Base-by-base conservation (phyloP, 1,284 basidiomycete species). In the Pseudozyma hubeiensis region DNA sequence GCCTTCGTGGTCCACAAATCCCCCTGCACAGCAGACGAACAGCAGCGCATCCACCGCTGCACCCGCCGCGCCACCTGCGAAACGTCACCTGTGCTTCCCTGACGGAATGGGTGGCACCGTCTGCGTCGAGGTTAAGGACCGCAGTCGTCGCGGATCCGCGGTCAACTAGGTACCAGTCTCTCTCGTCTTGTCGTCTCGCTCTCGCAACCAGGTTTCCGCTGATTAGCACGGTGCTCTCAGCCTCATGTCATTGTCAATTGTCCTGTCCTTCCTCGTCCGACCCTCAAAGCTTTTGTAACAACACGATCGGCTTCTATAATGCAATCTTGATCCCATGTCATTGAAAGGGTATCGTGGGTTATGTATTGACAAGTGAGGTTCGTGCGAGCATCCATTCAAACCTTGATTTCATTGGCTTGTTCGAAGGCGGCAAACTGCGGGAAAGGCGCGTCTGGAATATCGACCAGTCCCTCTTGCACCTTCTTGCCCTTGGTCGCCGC, bases 61-160 rank as follows among this genome's bases (percentile, higher is more conserved):
- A n/a, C 13, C 50, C 7, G 29, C 37, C 5, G 45, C 44, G 5
- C 60, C 59, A 5, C 56, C 56, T 7, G 51, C 46, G 8, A 74
- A 64, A 49, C 57, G 67, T 9, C 72, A 75, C 52, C 49, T 70
- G 10, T 75, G 72, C 50, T 66, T 75, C 55, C 72, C 72, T 2
- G 72, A 75, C 34, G 72, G 67, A 5, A 66, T 66, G 60, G 72
- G 72, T 4, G 72, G 72, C 3, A 71, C 72, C 14, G 62, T 75
- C 46, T 75, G 72, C 49, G 35, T 70, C 45, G 72, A 75, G 39
- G 43, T 60, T 57, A 68, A 67, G 41, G 72, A 67, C 41, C 59
- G 67, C 19, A 60, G 40, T 19, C 67, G 72, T 40, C 66, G 72
- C 19, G 65, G 72, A 5, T 75, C 72, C 7, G 53, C 59, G n/a